Base-by-base conservation (phyloP, 805 yeast genomes). In the Ogataea glucozyma region DNA sequence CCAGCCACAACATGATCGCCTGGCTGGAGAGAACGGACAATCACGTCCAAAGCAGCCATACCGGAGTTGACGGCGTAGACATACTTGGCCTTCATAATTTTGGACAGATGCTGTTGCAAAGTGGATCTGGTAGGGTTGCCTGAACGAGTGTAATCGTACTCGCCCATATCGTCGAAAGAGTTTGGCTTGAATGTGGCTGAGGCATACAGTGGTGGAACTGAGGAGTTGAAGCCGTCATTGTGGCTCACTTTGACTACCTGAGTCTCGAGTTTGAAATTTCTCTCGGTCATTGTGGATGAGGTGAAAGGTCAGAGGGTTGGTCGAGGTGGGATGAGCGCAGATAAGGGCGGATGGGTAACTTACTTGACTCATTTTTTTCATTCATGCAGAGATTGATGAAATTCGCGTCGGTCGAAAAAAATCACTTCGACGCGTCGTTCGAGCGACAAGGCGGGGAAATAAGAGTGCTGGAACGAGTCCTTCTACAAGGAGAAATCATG, bases 1-100 rank as follows among this genome's bases (percentile, higher is more conserved):
- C 98, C 98, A 4, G 97, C 96, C 52, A 90, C 78, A 24, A 90
- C 90, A 62, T 87, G 88, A 60, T 86, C 95, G n/a, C 90, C 89
- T 1, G 96, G 91, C 41, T 65, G 69, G 48, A 89, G 71, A 38
- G 85, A 68, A 33, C 95, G 75, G 30, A 86, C 75, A 44, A 90
- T 83, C 22, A 88, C 90, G 60, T 91, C 97, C 49, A 88, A 70
- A 43, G 95, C 89, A 2, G 95, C 84, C 98, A 90, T 90, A 19
- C 98, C 98, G 36, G 89, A 79, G 37, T 89, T 79, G 9, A 89
- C 95, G 4, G 95, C 96, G 56, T 76, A 83, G 1, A 88, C 81
- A 38, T 83, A 75, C 21, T 75, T 66, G n/a, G 95, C 90, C 54
- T 76, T 77, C 83, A 88, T 88, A 53, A 90, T 75, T 49, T 79